A percentile compares a stretch with the other conserved stretches of the same genome.
Conservation (phyloP, 805 yeast species). For the Torulaspora maleeae region DNA sequence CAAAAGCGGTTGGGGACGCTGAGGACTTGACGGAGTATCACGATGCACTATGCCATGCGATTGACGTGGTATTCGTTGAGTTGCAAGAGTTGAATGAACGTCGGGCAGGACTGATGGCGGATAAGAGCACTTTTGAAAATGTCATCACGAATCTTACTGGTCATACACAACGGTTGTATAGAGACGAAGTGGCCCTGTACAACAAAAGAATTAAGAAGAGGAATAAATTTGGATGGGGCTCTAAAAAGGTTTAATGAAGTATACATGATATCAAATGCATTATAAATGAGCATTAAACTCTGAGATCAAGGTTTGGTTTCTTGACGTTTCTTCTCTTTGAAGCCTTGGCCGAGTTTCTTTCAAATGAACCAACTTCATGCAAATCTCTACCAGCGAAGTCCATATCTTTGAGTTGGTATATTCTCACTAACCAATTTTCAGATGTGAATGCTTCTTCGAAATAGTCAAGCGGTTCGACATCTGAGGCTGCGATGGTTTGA, state of each 20-base stretch:
- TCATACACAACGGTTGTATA: conserved; percentile 73
- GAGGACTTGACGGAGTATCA: conserved; percentile 21
- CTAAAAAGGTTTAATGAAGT: conserved; percentile 1
- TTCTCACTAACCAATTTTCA: conserved; percentile 94
- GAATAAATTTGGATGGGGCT: conserved; percentile 20
- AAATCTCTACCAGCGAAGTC: conserved; percentile 84
- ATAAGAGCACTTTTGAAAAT: conserved; percentile 72
- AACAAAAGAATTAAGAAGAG: conserved; percentile 30
- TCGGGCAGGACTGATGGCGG: conserved; percentile 48
- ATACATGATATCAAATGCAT: conserved; percentile 7
- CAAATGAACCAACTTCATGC: conserved; percentile 51
- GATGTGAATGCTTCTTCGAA: conserved; percentile 93
- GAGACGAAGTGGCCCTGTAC: conserved; percentile 42
- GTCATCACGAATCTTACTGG: conserved; percentile 90
- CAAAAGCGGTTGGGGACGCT: conserved; percentile 9
- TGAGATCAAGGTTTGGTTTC: conserved; percentile 52
- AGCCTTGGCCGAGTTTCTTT: conserved; percentile 35
- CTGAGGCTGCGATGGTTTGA: conserved; percentile 57
- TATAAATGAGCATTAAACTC: conserved; percentile 26
- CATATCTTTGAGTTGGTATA: conserved; percentile 83
- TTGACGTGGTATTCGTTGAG: conserved; percentile 26
- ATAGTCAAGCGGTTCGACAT: conserved; percentile 57
- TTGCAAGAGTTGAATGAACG: conserved; percentile 38
- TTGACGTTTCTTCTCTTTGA: conserved; percentile 42
- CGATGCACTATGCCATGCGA: conserved; percentile 27